These are phyloP conservation scores for Fonsecaea multimorphosa DNA, from an alignment of 2,329 filamentous ascomycete genomes.

Conservation along the genomic window DNA sequence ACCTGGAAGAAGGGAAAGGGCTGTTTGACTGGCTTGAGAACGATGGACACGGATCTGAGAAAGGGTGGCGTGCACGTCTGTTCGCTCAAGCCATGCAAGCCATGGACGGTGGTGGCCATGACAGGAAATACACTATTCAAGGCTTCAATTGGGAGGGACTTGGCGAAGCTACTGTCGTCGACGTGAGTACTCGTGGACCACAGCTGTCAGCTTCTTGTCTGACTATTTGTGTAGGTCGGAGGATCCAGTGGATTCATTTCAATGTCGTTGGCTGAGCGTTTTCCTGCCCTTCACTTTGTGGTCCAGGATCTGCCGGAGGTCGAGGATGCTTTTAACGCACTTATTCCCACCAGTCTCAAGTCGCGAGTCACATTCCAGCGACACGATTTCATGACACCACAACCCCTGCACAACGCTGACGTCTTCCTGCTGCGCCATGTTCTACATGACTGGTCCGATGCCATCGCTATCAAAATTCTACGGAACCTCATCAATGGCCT, in stretches of 20 bases:
- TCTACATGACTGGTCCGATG: slow-evolving; percentile 40
- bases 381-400: slow-evolving; percentile 45
- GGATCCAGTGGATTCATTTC: slow-evolving; percentile 27
- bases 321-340: slow-evolving; percentile 21
- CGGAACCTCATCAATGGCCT: slow-evolving; percentile 10
- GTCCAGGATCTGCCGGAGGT: slow-evolving; percentile 28
- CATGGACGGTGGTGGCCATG: slow-evolving; percentile 59
- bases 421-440: slow-evolving; percentile 39
- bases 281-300: slow-evolving; percentile 24
- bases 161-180: slow-evolving; percentile 59
- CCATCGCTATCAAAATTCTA: slow-evolving; percentile 33
- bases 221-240: slow-evolving; percentile 23
- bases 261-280: slow-evolving; percentile 27
- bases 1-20: slow-evolving; percentile 24
- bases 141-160: slow-evolving; percentile 61
- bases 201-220: neutral
- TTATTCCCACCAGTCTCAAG: slow-evolving; percentile 19
- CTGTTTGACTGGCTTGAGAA: slow-evolving; percentile 45
- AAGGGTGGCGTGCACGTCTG: slow-evolving; percentile 14
- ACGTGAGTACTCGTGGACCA: slow-evolving; percentile 41
- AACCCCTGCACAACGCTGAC: slow-evolving; percentile 38
- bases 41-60: slow-evolving; percentile 47
- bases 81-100: slow-evolving; percentile 64
- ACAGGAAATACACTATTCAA: slow-evolving; percentile 59
- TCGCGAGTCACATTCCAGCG: slow-evolving; percentile 28